Conservation (phyloP, 177 flowering plant genomes). For the Vitis hybrid region DNA sequence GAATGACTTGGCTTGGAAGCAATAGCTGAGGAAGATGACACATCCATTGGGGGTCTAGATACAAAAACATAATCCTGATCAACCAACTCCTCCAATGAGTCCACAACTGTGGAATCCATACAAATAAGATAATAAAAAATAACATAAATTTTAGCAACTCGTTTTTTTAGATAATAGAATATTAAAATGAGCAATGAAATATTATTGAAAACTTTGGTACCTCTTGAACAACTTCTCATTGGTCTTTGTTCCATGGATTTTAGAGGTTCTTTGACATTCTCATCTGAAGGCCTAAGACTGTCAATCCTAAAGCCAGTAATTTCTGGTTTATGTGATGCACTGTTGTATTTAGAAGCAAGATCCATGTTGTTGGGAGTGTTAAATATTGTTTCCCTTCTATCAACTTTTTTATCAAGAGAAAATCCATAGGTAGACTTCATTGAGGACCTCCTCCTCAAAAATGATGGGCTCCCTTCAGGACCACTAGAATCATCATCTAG, state of each 20-base stretch:
- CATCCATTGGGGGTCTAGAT: conserved; percentile 67
- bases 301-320: conserved; percentile 29
- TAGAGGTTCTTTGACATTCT: conserved; percentile 30
- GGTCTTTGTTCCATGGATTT: conserved; percentile 33
- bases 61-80: conserved; percentile 96
- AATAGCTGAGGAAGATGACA: conserved; percentile 51
- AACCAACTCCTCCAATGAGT: conserved; percentile 73
- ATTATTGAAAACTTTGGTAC: conserved; percentile 29
- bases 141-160: background rate
- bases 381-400: conserved; percentile 28
- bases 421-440: conserved; percentile 52
- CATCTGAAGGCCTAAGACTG: conserved; percentile 29
- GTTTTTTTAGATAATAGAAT: background rate
- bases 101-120: conserved; percentile 47
- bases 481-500: conserved; percentile 77
- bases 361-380: conserved; percentile 33
- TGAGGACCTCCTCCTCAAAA: conserved; percentile 28
- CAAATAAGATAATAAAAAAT: conserved; percentile 14
- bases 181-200: conserved; percentile 9
- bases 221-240: conserved; percentile 40
- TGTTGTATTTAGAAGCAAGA: conserved; percentile 32
- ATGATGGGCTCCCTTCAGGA: conserved; percentile 61
- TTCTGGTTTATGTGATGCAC: conserved; percentile 27
- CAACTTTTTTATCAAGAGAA: conserved; percentile 38
- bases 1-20: conserved; percentile 44